Conservation (phyloP, 805 yeast species). For the Tetrapisispora namnaoensis region DNA sequence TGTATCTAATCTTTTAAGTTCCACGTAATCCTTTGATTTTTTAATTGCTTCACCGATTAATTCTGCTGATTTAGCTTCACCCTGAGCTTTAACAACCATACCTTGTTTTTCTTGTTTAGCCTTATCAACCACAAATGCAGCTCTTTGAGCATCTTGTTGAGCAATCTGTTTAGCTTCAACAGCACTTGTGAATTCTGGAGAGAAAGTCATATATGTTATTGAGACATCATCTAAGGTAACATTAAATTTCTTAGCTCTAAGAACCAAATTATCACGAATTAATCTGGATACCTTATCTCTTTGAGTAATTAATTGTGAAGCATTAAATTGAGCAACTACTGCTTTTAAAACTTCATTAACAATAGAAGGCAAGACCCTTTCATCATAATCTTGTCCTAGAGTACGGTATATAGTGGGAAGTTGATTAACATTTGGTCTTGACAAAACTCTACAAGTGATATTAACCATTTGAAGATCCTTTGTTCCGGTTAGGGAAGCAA, state of each 20-base stretch:
- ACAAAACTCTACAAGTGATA: conserved; percentile 94
- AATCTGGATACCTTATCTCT: conserved; percentile 90
- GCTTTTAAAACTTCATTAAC: conserved; percentile 94
- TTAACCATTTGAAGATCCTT: conserved; percentile 98
- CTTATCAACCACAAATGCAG: conserved; percentile 92
- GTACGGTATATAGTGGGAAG: conserved; percentile 86
- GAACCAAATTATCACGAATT: conserved; percentile 81
- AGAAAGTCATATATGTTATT: conserved; percentile 90
- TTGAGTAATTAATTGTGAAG: conserved; percentile 96
- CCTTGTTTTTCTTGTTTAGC: conserved; percentile 98
- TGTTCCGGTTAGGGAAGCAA: conserved; percentile 93
- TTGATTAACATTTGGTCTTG: conserved; percentile 71
- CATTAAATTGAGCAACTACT: conserved; percentile 97
- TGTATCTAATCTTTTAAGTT: conserved; percentile 91
- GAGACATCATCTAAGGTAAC: conserved; percentile 90
- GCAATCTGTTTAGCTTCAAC: conserved; percentile 99
- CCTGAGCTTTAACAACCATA: conserved; percentile 91
- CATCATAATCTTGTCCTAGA: conserved; percentile 90
- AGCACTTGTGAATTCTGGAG: conserved; percentile 95
- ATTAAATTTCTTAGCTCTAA: conserved; percentile 86
- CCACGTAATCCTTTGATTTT: conserved; percentile 92
- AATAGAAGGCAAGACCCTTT: conserved; percentile 93
- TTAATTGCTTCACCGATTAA: conserved; percentile 98
- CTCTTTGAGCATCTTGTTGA: conserved; percentile 98
- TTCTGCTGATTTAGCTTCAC: conserved; percentile 97